A percentile compares a stretch with the other conserved stretches of the same genome.
phyloP scores from a whole-genome alignment of 805 yeast genomes.

The Starmerella scarabaei region DNA sequence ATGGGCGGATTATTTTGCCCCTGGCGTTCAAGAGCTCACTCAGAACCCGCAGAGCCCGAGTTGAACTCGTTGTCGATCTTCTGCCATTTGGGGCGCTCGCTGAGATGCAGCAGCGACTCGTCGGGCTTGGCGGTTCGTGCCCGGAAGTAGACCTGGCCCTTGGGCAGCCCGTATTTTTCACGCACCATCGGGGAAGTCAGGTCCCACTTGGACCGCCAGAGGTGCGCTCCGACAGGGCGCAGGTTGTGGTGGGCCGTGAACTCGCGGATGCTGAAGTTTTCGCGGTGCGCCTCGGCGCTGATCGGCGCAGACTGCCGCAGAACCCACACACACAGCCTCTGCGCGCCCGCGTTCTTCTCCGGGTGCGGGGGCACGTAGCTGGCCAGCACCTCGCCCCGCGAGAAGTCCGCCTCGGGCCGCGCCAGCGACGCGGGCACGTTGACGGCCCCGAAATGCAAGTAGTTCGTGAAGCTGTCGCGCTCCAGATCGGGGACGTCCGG shows the following conservation, averaged over 20 bases:
- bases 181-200: constrained; percentile 51
- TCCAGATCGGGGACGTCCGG: constrained; percentile 80
- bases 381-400: constrained; percentile 33
- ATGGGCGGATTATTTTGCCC: no score
- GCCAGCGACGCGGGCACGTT: constrained; percentile 50
- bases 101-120: constrained; percentile 20
- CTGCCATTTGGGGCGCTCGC: constrained; percentile 21
- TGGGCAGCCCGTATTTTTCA: constrained; percentile 54
- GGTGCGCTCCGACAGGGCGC: constrained; percentile 78
- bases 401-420: constrained; percentile 40
- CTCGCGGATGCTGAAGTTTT: constrained; percentile 55
- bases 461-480: constrained; percentile 54
- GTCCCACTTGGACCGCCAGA: constrained; percentile 82
- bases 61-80: no score
- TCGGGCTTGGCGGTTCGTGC: constrained; percentile 24
- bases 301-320: constrained; percentile 47
- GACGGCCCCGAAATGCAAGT: constrained; percentile 62
- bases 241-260: constrained; percentile 47
- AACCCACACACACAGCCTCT: constrained; percentile 82
- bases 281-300: constrained; percentile 25
- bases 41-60: no score
- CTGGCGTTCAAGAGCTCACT: no score
- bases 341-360: constrained; percentile 72
- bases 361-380: constrained; percentile 73
- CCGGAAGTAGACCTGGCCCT: constrained; percentile 50